Evolutionary conservation across 768 basidiomycete genomes (phyloP), one percentile per base, ranked within the genome.

Genomic region (Podaxis rugospora): DNA sequence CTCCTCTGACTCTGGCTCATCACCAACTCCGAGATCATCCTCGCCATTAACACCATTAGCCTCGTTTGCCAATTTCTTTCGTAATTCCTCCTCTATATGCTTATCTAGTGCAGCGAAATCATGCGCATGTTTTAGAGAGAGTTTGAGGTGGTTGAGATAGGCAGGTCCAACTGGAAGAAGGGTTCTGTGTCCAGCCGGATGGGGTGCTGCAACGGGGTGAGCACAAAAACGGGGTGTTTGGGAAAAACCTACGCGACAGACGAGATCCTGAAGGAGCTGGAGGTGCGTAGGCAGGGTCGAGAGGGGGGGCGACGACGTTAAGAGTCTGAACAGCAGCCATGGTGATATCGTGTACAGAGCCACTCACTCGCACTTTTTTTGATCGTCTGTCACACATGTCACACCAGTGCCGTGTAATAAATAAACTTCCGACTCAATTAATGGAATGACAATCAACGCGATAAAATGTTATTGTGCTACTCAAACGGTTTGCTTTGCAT

Each of bases 11-110:
- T 98, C 96, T 64, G 86, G 80, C 75, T 98, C 97, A 61, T 93
- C 90, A 1, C 95, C 95, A 5, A 98, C 89, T 28, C 94, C 96
- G 11, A 93, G 85, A 77, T 95, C 95, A 67, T 92, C 91, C 63
- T 90, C 90, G 2, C 70, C 73, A n/a, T 67, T 83, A 5, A 62
- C 62, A 51, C 70, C 68, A 40, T 75, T 68, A 18, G 79, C 84
- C 65, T 82, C 80, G 16, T 85, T 75, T 3, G 78, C 78, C 56
- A 81, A 76, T 36, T 81, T 73, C 37, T 80, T 83, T 67, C 75
- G 74, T 23, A 71, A 69, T 61, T 78, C 78, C 1, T 71, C 73
- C 4, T 72, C 72, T 51, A 84, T 72, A 69, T 83, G 80, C 67
- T 81, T 81, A 76, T 98, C 95, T 66, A 95, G 83, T 57, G 92